Base-by-base conservation (phyloP, 129 eudicot species). In the Rutidosis leptorrhynchoides region DNA sequence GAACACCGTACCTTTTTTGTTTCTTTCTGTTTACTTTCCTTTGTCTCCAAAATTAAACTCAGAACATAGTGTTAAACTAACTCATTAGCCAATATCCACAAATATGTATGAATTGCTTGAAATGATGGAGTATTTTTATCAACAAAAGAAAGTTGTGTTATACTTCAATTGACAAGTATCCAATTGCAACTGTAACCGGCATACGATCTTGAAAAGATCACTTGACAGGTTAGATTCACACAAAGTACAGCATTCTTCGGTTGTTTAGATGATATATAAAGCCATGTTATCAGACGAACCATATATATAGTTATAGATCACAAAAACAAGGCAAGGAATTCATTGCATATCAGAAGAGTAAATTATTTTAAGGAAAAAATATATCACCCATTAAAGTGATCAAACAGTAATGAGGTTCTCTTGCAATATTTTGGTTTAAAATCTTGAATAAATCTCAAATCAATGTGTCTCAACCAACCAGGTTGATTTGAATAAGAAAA, bases 301-400 rank as follows among this genome's bases (percentile, higher is more conserved):
- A 40, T 40, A 12, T 12, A 12, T 12, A 12, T 48, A 48, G n/a
- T 5, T 17, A 48, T 48, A 48, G 54, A 48, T 15, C 8, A 48
- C 21, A 1, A 48, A 37, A 48, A 48, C 54, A 48, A 16, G 54
- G 3, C n/a, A 45, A 16, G 54, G 5, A 8, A 48, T 15, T 48
- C 54, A 7, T n/a, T 30, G 1, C 40, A 26, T 26, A 58, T 24
- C n/a, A 9, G 15, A 21, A 61, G 62, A 26, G 32, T 25, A 16
- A 15, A 30, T 48, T 22, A 22, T 62, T 21, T 51, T 33, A 22
- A 12, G 32, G 14, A 49, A 67, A 23, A 26, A 25, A 9, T 23
- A 67, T 5, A 67, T 23, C 45, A 65, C 54, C 77, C 53, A 62
- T 69, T 62, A 53, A 62, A 27, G 56, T 35, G 45, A 55, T 68